A percentile compares a stretch with the other conserved stretches of the same genome.
These are phyloP conservation scores for Xylariales sp. DNA, from an alignment of 2,329 filamentous ascomycete species.

Conservation along the genomic window DNA sequence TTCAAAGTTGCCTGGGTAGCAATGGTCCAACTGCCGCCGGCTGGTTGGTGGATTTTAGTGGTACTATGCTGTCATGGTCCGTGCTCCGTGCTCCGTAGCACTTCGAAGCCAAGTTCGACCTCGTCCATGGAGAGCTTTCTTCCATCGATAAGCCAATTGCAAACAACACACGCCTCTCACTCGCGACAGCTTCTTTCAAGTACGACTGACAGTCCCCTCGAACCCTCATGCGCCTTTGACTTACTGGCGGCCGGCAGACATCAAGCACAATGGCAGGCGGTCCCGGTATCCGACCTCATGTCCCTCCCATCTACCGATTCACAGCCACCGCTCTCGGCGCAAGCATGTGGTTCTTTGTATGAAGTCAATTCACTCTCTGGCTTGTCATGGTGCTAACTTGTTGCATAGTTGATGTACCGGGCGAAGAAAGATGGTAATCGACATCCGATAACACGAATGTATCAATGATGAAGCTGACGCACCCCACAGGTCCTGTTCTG, in stretches of 20 bases:
- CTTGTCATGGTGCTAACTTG: not conserved
- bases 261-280: conserved; percentile 30
- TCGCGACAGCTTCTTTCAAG: not conserved
- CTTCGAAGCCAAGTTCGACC: not conserved
- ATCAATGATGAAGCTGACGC: conserved; percentile 1
- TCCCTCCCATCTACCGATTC: conserved; percentile 69
- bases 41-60: no score
- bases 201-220: not conserved
- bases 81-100: not conserved
- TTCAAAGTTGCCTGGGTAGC: no score
- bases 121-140: not conserved
- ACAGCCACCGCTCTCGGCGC: conserved; percentile 83
- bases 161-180: not conserved
- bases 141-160: not conserved
- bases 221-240: not conserved
- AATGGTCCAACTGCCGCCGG: no score
- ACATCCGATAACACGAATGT: not conserved
- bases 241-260: conserved; percentile 10
- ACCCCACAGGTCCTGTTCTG: conserved; percentile 60
- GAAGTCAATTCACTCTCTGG: conserved; percentile 26
- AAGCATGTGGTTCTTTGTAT: conserved; percentile 99
- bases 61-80: no score
- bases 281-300: conserved; percentile 36
- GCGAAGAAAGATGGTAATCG: conserved; percentile 83
- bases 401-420: conserved; percentile 81